Percentiles rank a stretch among this genome's conserved stretches.
phyloP scores from a whole-genome alignment of 2,329 filamentous ascomycete species.

The Epichloe aotearoae region DNA sequence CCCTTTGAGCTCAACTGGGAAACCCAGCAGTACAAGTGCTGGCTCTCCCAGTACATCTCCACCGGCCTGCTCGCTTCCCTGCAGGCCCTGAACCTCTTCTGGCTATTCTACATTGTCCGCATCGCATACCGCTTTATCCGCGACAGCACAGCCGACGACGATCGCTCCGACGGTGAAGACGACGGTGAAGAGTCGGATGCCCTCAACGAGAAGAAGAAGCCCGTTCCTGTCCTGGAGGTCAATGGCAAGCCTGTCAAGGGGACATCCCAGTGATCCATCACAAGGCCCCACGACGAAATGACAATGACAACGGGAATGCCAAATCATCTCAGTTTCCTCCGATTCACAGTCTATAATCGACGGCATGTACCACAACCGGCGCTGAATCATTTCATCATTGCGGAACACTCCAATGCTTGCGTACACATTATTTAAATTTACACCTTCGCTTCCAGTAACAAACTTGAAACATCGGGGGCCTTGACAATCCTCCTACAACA shows the following conservation, averaged over 20 bases:
- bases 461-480: too few relatives aligned
- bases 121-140: slow-evolving; percentile 60
- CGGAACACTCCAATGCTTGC: too few relatives aligned
- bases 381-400: too few relatives aligned
- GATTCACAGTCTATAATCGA: too few relatives aligned
- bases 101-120: slow-evolving; percentile 64
- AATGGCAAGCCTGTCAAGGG: slow-evolving; percentile 12
- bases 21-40: slow-evolving; percentile 64
- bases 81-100: slow-evolving; percentile 68
- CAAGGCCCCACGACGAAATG: too few relatives aligned
- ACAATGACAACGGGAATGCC: too few relatives aligned
- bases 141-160: slow-evolving; percentile 50
- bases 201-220: slow-evolving; percentile 16
- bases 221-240: slow-evolving; percentile 10
- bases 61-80: slow-evolving; percentile 49
- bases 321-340: too few relatives aligned
- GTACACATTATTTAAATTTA: too few relatives aligned
- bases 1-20: slow-evolving; percentile 68
- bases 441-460: too few relatives aligned
- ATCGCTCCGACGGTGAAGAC: slow-evolving; percentile 57
- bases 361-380: too few relatives aligned
- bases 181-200: slow-evolving; percentile 39
- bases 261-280: neutral
- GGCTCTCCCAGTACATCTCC: slow-evolving; percentile 55
- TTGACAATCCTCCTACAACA: too few relatives aligned